Percentiles rank a stretch among this genome's conserved stretches.
Conservation (phyloP, 78 protist genomes). For the Dictyostelium firmibasis region DNA sequence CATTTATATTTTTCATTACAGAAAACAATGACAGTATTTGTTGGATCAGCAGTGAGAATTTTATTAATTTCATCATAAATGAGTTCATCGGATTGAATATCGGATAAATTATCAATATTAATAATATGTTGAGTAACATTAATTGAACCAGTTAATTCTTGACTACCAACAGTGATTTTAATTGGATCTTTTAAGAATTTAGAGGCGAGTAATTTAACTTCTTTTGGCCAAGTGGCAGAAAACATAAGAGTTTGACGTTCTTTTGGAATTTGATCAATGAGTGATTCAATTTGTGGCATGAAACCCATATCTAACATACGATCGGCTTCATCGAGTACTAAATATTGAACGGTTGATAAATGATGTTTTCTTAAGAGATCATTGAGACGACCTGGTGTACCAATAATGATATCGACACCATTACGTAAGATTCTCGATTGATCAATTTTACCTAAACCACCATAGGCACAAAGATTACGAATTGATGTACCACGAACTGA, state of each 20-base stretch:
- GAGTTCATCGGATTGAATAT: neutral
- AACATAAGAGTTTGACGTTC: constrained; percentile 98
- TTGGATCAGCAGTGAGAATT: neutral
- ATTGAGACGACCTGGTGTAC: constrained; percentile 96
- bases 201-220: constrained; percentile 86
- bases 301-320: constrained; percentile 99
- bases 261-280: constrained; percentile 94
- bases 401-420: constrained; percentile 93
- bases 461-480: constrained; percentile 84
- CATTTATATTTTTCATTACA: constrained; percentile 51
- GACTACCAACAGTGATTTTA: constrained; percentile 84
- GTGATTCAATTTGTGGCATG: constrained; percentile 95
- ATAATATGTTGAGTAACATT: constrained; percentile 90
- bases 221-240: constrained; percentile 99
- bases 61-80: constrained; percentile 19
- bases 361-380: constrained; percentile 86
- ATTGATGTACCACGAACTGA: constrained; percentile 35
- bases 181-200: constrained; percentile 86
- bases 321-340: constrained; percentile 99
- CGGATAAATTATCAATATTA: neutral
- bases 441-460: constrained; percentile 88
- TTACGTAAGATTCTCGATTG: constrained; percentile 81
- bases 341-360: constrained; percentile 69
- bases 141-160: constrained; percentile 91
- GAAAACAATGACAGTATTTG: constrained; percentile 14